Evolutionary conservation across 495 filamentous ascomycete species (phyloP).

Genomic region (Extremus antarcticus): DNA sequence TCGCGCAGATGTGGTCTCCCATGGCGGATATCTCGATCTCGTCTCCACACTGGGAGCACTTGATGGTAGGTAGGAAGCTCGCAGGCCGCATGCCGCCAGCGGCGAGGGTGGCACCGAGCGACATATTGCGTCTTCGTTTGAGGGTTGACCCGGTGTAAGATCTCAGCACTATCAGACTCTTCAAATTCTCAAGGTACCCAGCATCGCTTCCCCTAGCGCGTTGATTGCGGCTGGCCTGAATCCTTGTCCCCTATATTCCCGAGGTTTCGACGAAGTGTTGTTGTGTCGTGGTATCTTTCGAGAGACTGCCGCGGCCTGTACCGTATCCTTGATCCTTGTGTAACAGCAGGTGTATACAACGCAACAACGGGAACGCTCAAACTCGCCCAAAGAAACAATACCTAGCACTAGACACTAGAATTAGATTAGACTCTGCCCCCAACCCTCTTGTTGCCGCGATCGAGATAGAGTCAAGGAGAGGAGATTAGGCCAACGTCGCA

Average conservation of each 20-base stretch:
- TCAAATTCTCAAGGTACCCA: not conserved
- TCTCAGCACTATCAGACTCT: not conserved
- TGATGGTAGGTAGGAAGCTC: conserved; percentile 79
- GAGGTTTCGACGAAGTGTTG: too few relatives aligned
- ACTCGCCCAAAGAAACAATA: not conserved
- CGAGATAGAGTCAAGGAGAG: not conserved
- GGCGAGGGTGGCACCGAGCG: conserved; percentile 8
- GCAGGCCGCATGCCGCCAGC: conserved; percentile 38
- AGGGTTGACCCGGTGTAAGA: not conserved
- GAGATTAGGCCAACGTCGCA: not conserved
- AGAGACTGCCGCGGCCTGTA: not conserved
- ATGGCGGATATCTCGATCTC: conserved; percentile 83
- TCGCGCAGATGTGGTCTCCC: conserved; percentile 77
- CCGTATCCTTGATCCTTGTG: not conserved
- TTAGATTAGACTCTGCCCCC: not conserved
- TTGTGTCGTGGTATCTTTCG: too few relatives aligned
- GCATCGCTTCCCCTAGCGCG: not conserved
- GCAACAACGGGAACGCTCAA: not conserved
- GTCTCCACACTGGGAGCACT: conserved; percentile 80
- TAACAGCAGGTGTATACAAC: not conserved
- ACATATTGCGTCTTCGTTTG: conserved; percentile 1
- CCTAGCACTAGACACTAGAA: not conserved
- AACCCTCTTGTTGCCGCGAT: not conserved
- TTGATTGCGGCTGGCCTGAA: too few relatives aligned
- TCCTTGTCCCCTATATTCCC: too few relatives aligned